Conservation (phyloP, 2,329 filamentous ascomycete species). For the Pyrenophora teres region DNA sequence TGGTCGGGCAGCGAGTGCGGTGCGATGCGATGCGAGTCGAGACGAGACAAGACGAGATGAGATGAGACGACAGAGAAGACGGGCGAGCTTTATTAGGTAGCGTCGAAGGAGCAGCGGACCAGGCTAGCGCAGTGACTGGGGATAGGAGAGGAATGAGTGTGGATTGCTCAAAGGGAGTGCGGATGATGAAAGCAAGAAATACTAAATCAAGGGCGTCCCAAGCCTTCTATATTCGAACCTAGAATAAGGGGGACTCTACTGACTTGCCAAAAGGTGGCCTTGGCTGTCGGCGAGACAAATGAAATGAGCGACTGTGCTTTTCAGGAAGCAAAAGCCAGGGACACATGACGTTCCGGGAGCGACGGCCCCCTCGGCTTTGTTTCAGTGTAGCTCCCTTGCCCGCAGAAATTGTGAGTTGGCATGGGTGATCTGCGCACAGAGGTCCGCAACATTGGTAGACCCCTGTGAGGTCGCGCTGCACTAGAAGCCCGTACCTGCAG, state of each 20-base stretch:
- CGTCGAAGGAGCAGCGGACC: constrained; percentile 37
- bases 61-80: background rate
- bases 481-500: constrained; percentile 31
- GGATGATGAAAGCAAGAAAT: constrained; percentile 28
- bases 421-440: constrained; percentile 38
- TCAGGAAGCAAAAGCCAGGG: constrained; percentile 39
- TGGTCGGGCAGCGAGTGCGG: constrained; percentile 18
- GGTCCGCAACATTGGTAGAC: constrained; percentile 29
- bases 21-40: background rate
- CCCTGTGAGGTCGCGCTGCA: constrained; percentile 18
- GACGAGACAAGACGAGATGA: too few relatives aligned
- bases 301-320: constrained; percentile 47
- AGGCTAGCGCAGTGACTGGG: constrained; percentile 35
- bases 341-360: constrained; percentile 48
- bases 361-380: constrained; percentile 46
- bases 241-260: constrained; percentile 37
- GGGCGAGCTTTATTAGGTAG: constrained; percentile 32
- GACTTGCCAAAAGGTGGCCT: constrained; percentile 38
- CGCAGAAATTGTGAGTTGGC: constrained; percentile 23
- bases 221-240: constrained; percentile 39
- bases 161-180: constrained; percentile 33
- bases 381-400: constrained; percentile 42
- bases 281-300: constrained; percentile 47
- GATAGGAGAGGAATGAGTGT: constrained; percentile 31
- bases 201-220: constrained; percentile 31